These are phyloP conservation scores for Starmera quercuum DNA, from an alignment of 805 yeast genomes.

Conservation along the genomic window DNA sequence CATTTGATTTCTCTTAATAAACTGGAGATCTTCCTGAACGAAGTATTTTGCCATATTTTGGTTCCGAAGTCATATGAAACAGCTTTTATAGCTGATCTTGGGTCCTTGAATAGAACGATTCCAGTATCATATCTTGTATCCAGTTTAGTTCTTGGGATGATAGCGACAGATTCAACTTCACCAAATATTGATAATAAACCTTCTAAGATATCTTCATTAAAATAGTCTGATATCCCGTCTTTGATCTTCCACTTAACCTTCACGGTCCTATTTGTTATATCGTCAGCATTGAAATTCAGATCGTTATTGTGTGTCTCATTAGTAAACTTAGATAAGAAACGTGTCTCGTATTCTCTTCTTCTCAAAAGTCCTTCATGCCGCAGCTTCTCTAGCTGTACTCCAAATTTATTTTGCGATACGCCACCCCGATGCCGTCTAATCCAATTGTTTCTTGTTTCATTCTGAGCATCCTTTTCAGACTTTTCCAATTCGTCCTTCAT, in stretches of 20 bases:
- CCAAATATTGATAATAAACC: conserved; percentile 20
- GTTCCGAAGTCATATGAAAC: conserved; percentile 7
- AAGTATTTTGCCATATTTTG: conserved; percentile 14
- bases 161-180: conserved; percentile 5
- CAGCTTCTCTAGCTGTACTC: conserved; percentile 11
- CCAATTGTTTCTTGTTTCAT: background rate
- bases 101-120: conserved; percentile 5
- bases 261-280: conserved; percentile 7
- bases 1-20: conserved; percentile 14
- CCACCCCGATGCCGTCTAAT: no score
- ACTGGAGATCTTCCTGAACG: conserved; percentile 14
- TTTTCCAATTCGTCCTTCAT: conserved; percentile 17
- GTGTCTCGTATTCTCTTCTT: conserved; percentile 12
- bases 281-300: background rate
- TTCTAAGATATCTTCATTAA: conserved; percentile 13
- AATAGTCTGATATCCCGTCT: conserved; percentile 13
- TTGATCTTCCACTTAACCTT: conserved; percentile 17
- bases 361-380: conserved; percentile 16
- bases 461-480: conserved; percentile 9
- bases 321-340: conserved; percentile 4
- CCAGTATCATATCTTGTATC: conserved; percentile 12
- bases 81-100: conserved; percentile 8
- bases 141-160: conserved; percentile 6
- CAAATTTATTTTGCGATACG: conserved; percentile 9
- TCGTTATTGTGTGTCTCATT: background rate